Evolutionary conservation across 2,329 filamentous ascomycete genomes (phyloP).

Genomic region (Penicillium sp.): DNA sequence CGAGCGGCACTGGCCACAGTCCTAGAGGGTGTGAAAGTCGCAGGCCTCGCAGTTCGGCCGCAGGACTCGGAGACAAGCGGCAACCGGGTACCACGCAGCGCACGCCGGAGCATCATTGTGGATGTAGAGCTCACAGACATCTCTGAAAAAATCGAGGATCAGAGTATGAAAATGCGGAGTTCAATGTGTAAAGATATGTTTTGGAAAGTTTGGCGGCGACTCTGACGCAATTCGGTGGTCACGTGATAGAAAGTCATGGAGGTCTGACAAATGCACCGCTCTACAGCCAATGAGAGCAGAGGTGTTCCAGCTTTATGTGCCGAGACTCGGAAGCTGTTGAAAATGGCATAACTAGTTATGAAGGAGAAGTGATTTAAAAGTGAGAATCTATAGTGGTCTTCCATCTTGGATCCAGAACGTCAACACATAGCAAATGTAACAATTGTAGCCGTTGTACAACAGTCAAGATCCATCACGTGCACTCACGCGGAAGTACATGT

Average conservation of each 20-base stretch:
- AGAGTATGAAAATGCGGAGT: conserved; percentile 1
- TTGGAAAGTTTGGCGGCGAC: conserved; percentile 12
- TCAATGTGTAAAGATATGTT: conserved; percentile 7
- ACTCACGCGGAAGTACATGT: too few species aligned
- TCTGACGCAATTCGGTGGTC: conserved; percentile 32
- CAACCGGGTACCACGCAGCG: conserved; percentile 24
- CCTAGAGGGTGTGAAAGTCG: conserved; percentile 31
- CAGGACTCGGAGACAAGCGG: conserved; percentile 24
- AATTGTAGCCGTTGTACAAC: too few species aligned
- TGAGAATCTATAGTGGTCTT: background rate
- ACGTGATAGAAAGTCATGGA: conserved; percentile 20
- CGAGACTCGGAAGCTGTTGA: conserved; percentile 11
- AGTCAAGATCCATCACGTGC: too few species aligned
- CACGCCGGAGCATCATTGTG: conserved; percentile 30
- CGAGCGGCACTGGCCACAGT: conserved; percentile 42
- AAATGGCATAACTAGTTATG: background rate
- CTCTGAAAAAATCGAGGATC: conserved; percentile 4
- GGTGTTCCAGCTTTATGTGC: conserved; percentile 18
- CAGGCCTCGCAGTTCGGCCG: conserved; percentile 26
- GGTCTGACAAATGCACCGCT: conserved; percentile 27
- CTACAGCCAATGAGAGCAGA: conserved; percentile 21
- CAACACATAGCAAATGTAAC: too few species aligned
- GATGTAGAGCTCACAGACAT: conserved; percentile 34
- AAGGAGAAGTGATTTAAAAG: background rate
- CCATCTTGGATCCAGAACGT: too few species aligned